Percentiles rank a stretch among this genome's conserved stretches.
Conservation (phyloP, 75 land plant genomes). For the Ceratopteris richardii region DNA sequence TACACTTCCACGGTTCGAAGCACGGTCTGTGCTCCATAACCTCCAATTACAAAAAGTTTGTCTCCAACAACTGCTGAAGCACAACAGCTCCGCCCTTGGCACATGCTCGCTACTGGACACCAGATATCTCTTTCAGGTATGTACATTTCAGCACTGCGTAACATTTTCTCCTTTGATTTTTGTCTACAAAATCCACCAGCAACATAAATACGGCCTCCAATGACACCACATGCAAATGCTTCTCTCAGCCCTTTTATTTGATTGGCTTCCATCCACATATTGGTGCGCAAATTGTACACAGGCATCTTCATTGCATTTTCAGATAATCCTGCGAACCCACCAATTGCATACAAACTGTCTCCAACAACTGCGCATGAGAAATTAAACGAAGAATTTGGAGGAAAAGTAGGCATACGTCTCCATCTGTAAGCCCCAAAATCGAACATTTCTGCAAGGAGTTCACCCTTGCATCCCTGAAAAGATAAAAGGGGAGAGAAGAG, state of each 20-base stretch:
- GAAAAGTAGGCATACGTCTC: slow-evolving; percentile 5
- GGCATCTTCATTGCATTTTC: slow-evolving; percentile 7
- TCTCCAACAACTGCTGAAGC: slow-evolving; percentile 11
- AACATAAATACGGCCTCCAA: slow-evolving; percentile 8
- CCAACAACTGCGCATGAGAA: slow-evolving; percentile 5
- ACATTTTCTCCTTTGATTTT: neutral
- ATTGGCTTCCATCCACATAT: slow-evolving; percentile 10
- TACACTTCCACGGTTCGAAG: slow-evolving; percentile 9
- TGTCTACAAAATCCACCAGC: slow-evolving; percentile 12
- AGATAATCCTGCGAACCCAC: slow-evolving; percentile 11
- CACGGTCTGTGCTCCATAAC: slow-evolving; percentile 2
- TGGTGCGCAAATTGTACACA: slow-evolving; percentile 2
- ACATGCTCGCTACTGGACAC: slow-evolving; percentile 5
- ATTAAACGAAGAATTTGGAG: slow-evolving; percentile 9
- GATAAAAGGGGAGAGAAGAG: neutral
- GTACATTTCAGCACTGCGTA: slow-evolving; percentile 8
- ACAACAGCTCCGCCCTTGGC: slow-evolving; percentile 8
- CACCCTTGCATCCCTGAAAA: slow-evolving; percentile 13
- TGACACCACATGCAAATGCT: slow-evolving; percentile 13
- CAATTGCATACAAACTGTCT: slow-evolving; percentile 1
- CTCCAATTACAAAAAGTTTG: slow-evolving; percentile 12
- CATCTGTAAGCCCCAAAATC: neutral
- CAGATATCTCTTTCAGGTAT: slow-evolving; percentile 2
- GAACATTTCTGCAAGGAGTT: slow-evolving; percentile 13
- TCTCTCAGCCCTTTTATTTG: slow-evolving; percentile 7